Evolutionary conservation across 768 basidiomycete genomes (phyloP), one percentile per base, ranked within the genome.

Genomic region (Naematelia encephala): DNA sequence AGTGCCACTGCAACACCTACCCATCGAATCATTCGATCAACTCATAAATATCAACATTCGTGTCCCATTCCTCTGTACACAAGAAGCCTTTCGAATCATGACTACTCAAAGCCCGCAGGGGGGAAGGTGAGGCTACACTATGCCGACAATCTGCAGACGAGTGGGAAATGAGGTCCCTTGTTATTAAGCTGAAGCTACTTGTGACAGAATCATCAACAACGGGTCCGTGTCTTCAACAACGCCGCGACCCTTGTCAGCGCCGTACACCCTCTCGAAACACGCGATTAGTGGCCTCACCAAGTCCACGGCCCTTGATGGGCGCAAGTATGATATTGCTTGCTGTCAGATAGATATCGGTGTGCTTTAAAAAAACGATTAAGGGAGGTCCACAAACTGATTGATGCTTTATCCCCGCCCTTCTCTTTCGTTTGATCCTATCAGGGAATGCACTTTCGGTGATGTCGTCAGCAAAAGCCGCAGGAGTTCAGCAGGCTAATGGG

Each of bases 291-390:
- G 89, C 0, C 76, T 91, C 5, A 89, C 89, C 5, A 90, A 88
- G 76, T 82, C 81, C 46, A 86, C 85, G 4, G 81, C 84, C 1
- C 83, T 92, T n/a, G 89, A 91, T 65, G 89, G 89, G 0, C 80
- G 89, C 5, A 76, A 80, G 14, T 83, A 82, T 71, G 81, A 84
- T 66, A 89, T 91, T 53, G 84, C 87, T 1, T 85, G 84, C 67
- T 87, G 86, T 1, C 87, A 91, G 69, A 82, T 91, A 48, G 89
- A 91, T 72, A 87, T 91, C 45, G 89, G 88, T 60, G 88, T 4
- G 59, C 39, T 42, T 42, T 42, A 11, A n/a, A 11, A 42, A 11
- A 11, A 42, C 39, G 39, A 42, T n/a, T 11, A n/a, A 11, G 39
- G 11, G 11, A n/a, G 39, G 11, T 11, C 14, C 44, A 23, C 44